Evolutionary conservation across 768 basidiomycete genomes (phyloP).

Genomic region (Ephemerocybe angulata): DNA sequence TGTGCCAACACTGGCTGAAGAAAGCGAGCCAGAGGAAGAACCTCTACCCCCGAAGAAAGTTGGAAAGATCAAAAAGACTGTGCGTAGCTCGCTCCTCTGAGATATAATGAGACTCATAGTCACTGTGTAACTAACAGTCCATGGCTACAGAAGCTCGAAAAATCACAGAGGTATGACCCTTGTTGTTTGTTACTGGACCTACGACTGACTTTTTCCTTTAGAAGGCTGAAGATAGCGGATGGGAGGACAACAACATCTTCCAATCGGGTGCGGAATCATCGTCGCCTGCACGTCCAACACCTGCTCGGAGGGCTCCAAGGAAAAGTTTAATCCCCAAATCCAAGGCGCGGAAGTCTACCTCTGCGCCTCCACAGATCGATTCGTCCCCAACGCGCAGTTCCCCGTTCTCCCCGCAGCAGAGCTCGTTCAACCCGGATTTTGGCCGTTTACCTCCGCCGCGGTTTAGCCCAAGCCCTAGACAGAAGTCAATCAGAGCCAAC

Average conservation of each 20-base stretch:
- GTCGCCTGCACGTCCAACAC: slow-evolving; percentile 66
- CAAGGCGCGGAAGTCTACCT: slow-evolving; percentile 68
- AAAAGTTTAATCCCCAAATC: slow-evolving; percentile 37
- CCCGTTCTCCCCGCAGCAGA: slow-evolving; percentile 48
- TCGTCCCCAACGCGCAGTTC: slow-evolving; percentile 33
- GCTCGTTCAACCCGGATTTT: slow-evolving; percentile 32
- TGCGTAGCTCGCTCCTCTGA: too few species aligned
- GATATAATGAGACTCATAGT: too few species aligned
- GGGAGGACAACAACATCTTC: slow-evolving; percentile 90
- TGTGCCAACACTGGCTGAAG: slow-evolving; percentile 54
- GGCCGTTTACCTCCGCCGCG: slow-evolving; percentile 22
- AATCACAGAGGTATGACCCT: slow-evolving; percentile 38
- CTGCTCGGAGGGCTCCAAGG: slow-evolving; percentile 39
- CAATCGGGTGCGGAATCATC: slow-evolving; percentile 90
- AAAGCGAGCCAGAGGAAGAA: slow-evolving; percentile 75
- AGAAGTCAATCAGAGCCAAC: slow-evolving; percentile 16
- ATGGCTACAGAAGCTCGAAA: slow-evolving; percentile 53
- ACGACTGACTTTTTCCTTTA: background rate
- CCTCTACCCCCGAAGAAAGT: slow-evolving; percentile 52
- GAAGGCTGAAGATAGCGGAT: slow-evolving; percentile 67
- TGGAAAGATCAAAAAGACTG: slow-evolving; percentile 56
- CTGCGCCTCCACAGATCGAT: slow-evolving; percentile 61
- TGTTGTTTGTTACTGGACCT: too few species aligned
- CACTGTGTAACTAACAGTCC: slow-evolving; percentile 35
- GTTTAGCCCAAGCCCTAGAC: slow-evolving; percentile 18